phyloP scores from a whole-genome alignment of 2,329 filamentous ascomycete species.

The Arthrobotrys sinensis region DNA sequence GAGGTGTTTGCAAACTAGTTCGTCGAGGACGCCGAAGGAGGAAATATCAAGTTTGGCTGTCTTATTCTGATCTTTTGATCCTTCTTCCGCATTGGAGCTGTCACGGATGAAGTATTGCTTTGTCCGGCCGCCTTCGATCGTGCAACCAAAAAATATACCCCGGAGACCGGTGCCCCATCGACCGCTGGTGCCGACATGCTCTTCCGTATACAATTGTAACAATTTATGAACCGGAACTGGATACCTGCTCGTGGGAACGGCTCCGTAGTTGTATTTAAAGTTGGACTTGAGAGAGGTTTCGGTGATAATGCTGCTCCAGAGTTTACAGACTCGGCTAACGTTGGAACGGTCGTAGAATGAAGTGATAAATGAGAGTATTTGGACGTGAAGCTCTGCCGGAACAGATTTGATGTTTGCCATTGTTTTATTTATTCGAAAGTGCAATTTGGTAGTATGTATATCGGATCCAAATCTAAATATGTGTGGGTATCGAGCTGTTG shows the following conservation, averaged over 20 bases:
- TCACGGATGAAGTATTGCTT: conserved; percentile 10
- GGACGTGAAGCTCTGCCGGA: background rate
- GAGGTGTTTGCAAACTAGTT: background rate
- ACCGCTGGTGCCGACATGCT: background rate
- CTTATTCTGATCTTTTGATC: background rate
- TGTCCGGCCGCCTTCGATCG: background rate
- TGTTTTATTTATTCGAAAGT: background rate
- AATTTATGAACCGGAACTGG: background rate
- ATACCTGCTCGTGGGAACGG: background rate
- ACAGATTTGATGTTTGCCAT: conserved; percentile 4
- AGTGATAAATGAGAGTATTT: background rate
- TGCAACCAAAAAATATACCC: conserved; percentile 9
- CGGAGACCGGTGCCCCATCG: background rate
- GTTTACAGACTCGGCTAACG: background rate
- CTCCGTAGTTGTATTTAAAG: background rate
- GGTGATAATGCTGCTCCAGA: background rate
- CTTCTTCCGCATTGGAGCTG: background rate
- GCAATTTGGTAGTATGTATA: background rate
- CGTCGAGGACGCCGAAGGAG: background rate
- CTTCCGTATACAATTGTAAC: background rate
- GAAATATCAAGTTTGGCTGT: conserved; percentile 3
- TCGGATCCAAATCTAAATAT: too few relatives aligned
- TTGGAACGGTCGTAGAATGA: conserved; percentile 14
- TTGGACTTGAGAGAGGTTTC: background rate
- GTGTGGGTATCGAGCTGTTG: too few relatives aligned